These are phyloP conservation scores for Recurvomyces mirabilis DNA, from an alignment of 495 filamentous ascomycete species.

Conservation along the genomic window DNA sequence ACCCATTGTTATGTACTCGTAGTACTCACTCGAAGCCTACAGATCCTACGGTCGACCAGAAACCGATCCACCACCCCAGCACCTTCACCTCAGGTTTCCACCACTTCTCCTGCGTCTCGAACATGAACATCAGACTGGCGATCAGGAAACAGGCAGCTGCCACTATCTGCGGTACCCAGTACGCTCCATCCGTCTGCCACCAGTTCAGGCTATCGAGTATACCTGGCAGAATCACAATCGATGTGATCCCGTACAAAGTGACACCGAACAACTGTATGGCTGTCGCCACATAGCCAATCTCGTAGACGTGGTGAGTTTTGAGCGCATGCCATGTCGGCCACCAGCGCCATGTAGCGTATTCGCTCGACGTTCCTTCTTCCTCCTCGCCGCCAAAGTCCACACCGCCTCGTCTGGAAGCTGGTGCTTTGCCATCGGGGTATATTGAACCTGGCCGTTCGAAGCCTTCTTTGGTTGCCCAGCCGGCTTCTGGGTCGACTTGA, in stretches of 20 bases:
- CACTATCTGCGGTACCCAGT: slow-evolving; percentile 20
- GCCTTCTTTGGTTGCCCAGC: too few relatives aligned
- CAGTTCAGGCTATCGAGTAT: slow-evolving; percentile 4
- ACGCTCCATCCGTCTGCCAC: slow-evolving; percentile 13
- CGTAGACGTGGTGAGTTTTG: slow-evolving; percentile 14
- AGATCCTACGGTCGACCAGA: slow-evolving; percentile 13
- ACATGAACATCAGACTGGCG: slow-evolving; percentile 12
- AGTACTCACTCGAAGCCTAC: slow-evolving; percentile 23
- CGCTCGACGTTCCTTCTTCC: slow-evolving; percentile 8
- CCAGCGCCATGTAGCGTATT: slow-evolving; percentile 16
- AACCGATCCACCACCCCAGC: slow-evolving; percentile 19
- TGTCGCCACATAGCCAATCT: slow-evolving; percentile 17
- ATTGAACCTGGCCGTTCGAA: too few relatives aligned
- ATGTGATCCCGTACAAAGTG: slow-evolving; percentile 8
- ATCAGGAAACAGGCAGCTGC: slow-evolving; percentile 13
- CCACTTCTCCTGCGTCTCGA: slow-evolving; percentile 20
- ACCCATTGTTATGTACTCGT: slow-evolving; percentile 43
- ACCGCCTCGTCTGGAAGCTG: slow-evolving; percentile 12
- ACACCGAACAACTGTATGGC: slow-evolving; percentile 16
- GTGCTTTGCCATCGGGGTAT: too few relatives aligned
- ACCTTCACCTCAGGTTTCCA: slow-evolving; percentile 7
- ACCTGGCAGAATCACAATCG: slow-evolving; percentile 16
- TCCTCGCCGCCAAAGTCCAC: slow-evolving; percentile 13
- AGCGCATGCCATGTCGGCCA: slow-evolving; percentile 21
- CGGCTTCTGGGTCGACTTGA: slow-evolving; percentile 4